Evolutionary conservation across 441 rosid species (phyloP).

Genomic region (Pelargonium fulgidum): DNA sequence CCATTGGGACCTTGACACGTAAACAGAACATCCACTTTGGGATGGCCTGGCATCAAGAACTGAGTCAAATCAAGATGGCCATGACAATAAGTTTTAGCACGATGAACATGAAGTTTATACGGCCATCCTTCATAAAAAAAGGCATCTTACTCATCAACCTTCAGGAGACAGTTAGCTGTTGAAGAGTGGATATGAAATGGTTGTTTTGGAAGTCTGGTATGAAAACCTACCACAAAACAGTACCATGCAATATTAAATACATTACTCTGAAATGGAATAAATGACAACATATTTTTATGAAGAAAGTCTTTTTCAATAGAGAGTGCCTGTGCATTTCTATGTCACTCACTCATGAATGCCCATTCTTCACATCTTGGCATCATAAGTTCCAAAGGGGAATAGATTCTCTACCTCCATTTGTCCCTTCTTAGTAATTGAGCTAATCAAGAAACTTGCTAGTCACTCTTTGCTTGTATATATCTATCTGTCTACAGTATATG

Average conservation of each 20-base stretch:
- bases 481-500: not conserved
- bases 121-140: conserved; percentile 15
- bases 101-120: conserved; percentile 8
- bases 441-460: conserved; percentile 9
- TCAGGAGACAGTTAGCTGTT: conserved; percentile 43
- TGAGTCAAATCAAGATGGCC: conserved; percentile 30
- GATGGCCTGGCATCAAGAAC: conserved; percentile 13
- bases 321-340: conserved; percentile 10
- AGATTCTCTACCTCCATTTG: conserved; percentile 14
- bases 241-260: conserved; percentile 17
- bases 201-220: conserved; percentile 31
- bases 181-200: conserved; percentile 48
- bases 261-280: conserved; percentile 14
- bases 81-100: conserved; percentile 16
- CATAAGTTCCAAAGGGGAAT: conserved; percentile 12
- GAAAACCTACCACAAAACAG: conserved; percentile 23
- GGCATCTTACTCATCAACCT: conserved; percentile 22
- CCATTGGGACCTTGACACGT: conserved; percentile 18
- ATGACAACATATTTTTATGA: conserved; percentile 13
- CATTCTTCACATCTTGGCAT: conserved; percentile 19
- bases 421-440: conserved; percentile 29
- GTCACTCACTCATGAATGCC: conserved; percentile 30
- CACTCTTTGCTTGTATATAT: not conserved
- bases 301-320: conserved; percentile 4
- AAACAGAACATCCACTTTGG: conserved; percentile 7